A percentile compares a stretch with the other conserved stretches of the same genome.
These are phyloP conservation scores for Wickerhamiella shivajii DNA, from an alignment of 805 yeast genomes.

Conservation along the genomic window DNA sequence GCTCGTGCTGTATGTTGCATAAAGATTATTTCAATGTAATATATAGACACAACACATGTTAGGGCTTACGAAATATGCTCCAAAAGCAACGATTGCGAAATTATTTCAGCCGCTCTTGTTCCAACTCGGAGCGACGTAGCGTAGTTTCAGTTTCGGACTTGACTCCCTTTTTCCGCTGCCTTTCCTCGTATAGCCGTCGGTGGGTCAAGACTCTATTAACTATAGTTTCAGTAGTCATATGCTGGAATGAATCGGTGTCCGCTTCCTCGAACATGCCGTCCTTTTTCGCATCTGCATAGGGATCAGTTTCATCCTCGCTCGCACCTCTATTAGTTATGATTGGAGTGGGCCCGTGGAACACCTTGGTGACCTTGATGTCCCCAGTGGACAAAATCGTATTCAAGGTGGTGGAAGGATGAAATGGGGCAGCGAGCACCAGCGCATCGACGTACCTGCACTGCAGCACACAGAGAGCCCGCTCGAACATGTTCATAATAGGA, in stretches of 20 bases:
- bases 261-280: slow-evolving; percentile 29
- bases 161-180: slow-evolving; percentile 81
- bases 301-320: slow-evolving; percentile 17
- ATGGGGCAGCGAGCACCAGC: slow-evolving; percentile 56
- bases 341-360: slow-evolving; percentile 47
- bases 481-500: slow-evolving; percentile 79
- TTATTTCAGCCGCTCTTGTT: too few relatives aligned
- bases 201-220: slow-evolving; percentile 59
- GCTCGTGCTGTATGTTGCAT: too few relatives aligned
- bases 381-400: slow-evolving; percentile 29
- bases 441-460: slow-evolving; percentile 81
- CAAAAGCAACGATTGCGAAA: too few relatives aligned
- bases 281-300: slow-evolving; percentile 28
- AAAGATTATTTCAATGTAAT: too few relatives aligned
- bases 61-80: too few relatives aligned
- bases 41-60: too few relatives aligned
- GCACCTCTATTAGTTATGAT: slow-evolving; percentile 24
- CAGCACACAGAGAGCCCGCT: slow-evolving; percentile 72
- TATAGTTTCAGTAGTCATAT: slow-evolving; percentile 55
- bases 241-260: slow-evolving; percentile 43
- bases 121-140: slow-evolving; percentile 3
- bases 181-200: slow-evolving; percentile 59
- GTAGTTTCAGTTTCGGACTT: slow-evolving; percentile 42
- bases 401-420: background rate
- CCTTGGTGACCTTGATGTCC: slow-evolving; percentile 26